phyloP scores from a whole-genome alignment of 2,329 filamentous ascomycete genomes.

The Hypoxylon sp. region DNA sequence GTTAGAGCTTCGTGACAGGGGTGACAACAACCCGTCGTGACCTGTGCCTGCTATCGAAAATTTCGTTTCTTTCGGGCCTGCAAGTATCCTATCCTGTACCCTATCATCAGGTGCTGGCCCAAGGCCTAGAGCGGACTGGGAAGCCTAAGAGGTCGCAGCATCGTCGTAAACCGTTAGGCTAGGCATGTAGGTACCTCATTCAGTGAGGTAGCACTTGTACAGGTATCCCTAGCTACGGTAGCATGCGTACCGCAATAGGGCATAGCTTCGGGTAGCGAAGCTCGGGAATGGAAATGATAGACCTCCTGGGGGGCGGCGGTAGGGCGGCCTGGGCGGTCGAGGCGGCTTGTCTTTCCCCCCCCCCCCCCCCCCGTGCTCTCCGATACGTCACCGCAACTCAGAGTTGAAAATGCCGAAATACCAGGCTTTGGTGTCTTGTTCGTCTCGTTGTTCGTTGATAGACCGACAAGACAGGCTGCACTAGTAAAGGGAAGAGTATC shows the following conservation, averaged over 20 bases:
- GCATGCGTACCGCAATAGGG: conserved; percentile 20
- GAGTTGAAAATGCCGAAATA: conserved; percentile 18
- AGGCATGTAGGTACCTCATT: background rate
- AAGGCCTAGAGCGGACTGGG: background rate
- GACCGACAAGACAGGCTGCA: too few relatives aligned
- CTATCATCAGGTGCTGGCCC: background rate
- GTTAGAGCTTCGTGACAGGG: conserved; percentile 24
- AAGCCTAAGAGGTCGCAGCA: too few relatives aligned
- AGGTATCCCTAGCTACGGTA: background rate
- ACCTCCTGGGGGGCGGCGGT: conserved; percentile 20
- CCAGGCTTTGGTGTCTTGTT: conserved; percentile 13
- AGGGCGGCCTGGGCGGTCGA: conserved; percentile 25
- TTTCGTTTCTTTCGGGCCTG: conserved; percentile 12
- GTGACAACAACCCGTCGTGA: conserved; percentile 12
- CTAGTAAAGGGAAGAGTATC: too few relatives aligned
- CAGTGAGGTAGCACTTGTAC: background rate
- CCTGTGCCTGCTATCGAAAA: conserved; percentile 15
- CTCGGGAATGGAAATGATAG: conserved; percentile 29
- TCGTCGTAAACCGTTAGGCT: conserved; percentile 9
- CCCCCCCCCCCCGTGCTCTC: conserved; percentile 7
- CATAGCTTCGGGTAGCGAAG: conserved; percentile 24
- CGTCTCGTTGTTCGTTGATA: background rate
- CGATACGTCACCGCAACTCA: conserved; percentile 25
- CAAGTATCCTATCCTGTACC: conserved; percentile 14
- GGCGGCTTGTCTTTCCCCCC: conserved; percentile 17